Evolutionary conservation across 2,329 filamentous ascomycete species (phyloP).

Genomic region (Chaetothyriales sp.): DNA sequence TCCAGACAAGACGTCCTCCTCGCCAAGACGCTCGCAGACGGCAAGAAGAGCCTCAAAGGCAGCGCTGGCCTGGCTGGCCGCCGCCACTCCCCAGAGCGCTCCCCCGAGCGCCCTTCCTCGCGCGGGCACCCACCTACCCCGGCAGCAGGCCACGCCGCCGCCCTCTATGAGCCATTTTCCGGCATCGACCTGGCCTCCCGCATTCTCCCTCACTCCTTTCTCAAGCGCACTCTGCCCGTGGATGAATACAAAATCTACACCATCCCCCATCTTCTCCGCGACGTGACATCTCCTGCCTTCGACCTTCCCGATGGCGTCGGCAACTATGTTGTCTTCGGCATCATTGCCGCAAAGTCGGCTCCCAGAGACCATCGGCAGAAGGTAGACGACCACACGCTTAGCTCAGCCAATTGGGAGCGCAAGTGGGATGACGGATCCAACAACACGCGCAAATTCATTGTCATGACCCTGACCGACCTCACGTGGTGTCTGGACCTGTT

Average conservation of each 20-base stretch:
- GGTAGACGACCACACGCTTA: conserved; percentile 25
- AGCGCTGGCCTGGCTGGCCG: background rate
- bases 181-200: conserved; percentile 70
- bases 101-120: background rate
- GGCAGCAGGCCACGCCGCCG: conserved; percentile 21
- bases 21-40: background rate
- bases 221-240: conserved; percentile 62
- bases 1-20: conserved; percentile 48
- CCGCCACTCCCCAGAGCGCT: background rate
- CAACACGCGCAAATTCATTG: conserved; percentile 74
- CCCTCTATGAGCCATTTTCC: conserved; percentile 75
- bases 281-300: conserved; percentile 71
- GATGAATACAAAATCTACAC: conserved; percentile 55
- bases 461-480: conserved; percentile 72
- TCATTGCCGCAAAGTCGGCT: conserved; percentile 77
- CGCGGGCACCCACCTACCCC: background rate
- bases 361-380: conserved; percentile 47
- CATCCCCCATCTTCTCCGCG: conserved; percentile 66
- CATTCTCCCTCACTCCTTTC: conserved; percentile 64
- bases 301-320: conserved; percentile 67
- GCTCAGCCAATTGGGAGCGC: conserved; percentile 25
- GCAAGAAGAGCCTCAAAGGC: background rate
- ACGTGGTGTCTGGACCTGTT: conserved; percentile 86
- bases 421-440: conserved; percentile 42
- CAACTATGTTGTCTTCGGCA: conserved; percentile 78